Evolutionary conservation across 78 protist genomes (phyloP), one percentile per base, ranked within the genome.

Genomic region (Dictyostelium brefeldianum): DNA sequence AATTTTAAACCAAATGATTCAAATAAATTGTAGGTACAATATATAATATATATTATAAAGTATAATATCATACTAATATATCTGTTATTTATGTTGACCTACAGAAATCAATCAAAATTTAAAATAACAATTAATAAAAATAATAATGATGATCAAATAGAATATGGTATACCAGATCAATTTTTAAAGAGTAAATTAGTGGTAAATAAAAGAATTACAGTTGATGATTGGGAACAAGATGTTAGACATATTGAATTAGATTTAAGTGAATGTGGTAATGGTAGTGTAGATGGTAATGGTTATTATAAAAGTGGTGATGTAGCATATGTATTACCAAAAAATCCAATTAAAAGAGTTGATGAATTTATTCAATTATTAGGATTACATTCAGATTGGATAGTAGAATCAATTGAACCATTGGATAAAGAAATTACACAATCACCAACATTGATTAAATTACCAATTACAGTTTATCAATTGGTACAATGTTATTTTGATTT

Each of bases 221-320:
- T 1, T 46, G 8, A 14, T 0, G 92, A 93, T 17, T 93, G 96
- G 96, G 77, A 78, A 56, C 96, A 93, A 78, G 96, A 93, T 84
- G 92, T 93, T 12, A 78, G 96, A 80, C 89, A 80, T 54, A 54
- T 93, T 7, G 89, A 77, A 41, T 47, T 93, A n/a, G 91, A 91
- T 57, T 73, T 91, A 6, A n/a, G 29, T 46, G 54, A 70, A 18
- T 31, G 78, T n/a, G n/a, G 56, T 64, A 64, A n/a, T 57, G 36
- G 10, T 7, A 11, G 15, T 14, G 20, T 15, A 3, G 2, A 2
- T 36, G 43, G 43, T 36, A 36, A 36, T 36, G 43, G 43, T 56
- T 43, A 12, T 47, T 93, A 93, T 50, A 22, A 36, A 27, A 70
- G 89, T 43, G 96, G 96, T 22, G 92, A 85, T 89, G 96, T 93